Evolutionary conservation across 1,139 yeast genomes (phyloP).

Genomic region (Geotrichum phurueaensis): DNA sequence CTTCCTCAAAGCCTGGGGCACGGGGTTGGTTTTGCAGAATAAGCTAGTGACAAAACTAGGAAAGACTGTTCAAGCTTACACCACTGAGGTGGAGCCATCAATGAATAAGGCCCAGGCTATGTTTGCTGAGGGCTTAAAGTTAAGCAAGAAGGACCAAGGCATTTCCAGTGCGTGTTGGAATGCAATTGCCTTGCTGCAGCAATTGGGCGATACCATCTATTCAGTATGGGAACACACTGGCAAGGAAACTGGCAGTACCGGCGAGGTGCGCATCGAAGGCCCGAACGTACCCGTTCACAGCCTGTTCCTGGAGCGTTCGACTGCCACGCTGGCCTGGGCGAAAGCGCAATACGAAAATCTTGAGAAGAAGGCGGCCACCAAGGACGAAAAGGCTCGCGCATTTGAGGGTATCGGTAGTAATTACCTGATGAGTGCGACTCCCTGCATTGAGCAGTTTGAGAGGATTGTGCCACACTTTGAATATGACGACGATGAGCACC

Average conservation of each 20-base stretch:
- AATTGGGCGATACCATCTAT: background rate
- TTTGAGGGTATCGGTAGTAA: background rate
- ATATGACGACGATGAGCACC: slow-evolving; percentile 12
- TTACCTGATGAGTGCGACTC: background rate
- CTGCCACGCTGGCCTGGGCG: background rate
- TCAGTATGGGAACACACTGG: background rate
- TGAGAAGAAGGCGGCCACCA: slow-evolving; percentile 38
- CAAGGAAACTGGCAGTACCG: background rate
- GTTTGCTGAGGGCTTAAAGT: background rate
- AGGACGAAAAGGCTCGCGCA: background rate
- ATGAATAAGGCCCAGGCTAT: background rate
- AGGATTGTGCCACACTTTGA: background rate
- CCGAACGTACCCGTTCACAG: background rate
- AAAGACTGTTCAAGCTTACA: background rate
- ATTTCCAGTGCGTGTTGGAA: background rate
- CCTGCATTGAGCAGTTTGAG: background rate
- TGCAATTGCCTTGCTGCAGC: background rate
- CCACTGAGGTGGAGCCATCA: background rate
- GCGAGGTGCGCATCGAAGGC: background rate
- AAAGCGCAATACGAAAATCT: slow-evolving; percentile 33
- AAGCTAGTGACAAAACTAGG: background rate
- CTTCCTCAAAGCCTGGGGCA: background rate
- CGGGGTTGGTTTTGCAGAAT: background rate
- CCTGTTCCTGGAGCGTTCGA: background rate
- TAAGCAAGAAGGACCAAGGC: slow-evolving; percentile 18